Percentiles rank a stretch among this genome's conserved stretches.
These are phyloP conservation scores for Cylindrodendrum hubeiense DNA, from an alignment of 2,329 filamentous ascomycete genomes.

Conservation along the genomic window DNA sequence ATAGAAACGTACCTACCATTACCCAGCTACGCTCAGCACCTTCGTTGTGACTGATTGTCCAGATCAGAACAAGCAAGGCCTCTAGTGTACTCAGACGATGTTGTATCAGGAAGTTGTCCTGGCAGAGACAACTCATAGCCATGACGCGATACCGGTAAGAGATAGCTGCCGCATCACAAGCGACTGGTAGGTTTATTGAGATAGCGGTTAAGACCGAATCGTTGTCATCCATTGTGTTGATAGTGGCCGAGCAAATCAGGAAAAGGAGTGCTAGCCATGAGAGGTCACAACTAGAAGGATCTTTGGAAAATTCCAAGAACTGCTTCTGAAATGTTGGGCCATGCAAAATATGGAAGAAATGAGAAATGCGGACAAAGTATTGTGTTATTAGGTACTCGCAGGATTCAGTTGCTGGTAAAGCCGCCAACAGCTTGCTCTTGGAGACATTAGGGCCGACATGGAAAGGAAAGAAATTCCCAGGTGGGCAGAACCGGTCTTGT, in stretches of 20 bases:
- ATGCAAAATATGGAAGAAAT: neutral
- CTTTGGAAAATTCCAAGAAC: neutral
- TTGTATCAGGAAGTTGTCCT: neutral
- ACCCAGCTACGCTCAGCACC: neutral
- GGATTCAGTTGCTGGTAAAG: neutral
- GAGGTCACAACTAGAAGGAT: neutral
- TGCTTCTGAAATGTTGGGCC: neutral
- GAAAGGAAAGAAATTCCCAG: neutral
- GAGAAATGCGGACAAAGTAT: neutral
- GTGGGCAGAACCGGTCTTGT: neutral
- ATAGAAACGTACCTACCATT: neutral
- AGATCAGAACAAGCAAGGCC: neutral
- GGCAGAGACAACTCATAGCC: neutral
- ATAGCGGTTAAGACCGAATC: neutral
- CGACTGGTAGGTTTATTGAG: neutral
- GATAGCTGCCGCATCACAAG: neutral
- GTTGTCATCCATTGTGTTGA: neutral
- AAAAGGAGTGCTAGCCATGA: neutral
- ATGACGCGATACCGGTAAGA: neutral
- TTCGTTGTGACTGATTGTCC: neutral
- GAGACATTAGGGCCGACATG: neutral
- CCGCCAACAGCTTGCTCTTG: neutral
- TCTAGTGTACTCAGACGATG: neutral
- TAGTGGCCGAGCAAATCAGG: neutral
- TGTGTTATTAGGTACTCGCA: neutral